Evolutionary conservation across 2,329 filamentous ascomycete species (phyloP), one percentile per base, ranked within the genome.

Genomic region (Elsinoe perseae): DNA sequence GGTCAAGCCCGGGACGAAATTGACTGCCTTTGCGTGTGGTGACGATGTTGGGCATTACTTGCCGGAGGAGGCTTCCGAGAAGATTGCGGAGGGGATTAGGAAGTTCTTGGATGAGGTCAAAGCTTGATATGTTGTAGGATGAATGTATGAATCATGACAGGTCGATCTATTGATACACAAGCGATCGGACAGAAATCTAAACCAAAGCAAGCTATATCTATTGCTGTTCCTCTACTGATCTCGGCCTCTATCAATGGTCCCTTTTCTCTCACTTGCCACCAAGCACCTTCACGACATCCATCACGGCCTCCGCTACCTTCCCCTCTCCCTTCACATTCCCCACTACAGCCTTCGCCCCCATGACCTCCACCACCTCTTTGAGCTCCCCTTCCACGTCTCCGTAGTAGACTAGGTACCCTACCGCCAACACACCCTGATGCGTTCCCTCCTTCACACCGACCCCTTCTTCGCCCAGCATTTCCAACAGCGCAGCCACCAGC

Each of bases 331-430:
- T 64, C 5, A 67, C 61, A 30, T 65, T 73, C 32, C 76, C 57
- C 1, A 95, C 75, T 0, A 80, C 83, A 2, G 80, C 80, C 28
- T 78, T 75, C 0, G 89, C 87, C 67, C 91, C 89, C 77, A 96
- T 80, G 0, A 83, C 85, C 56, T 81, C 80, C 61, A 90, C 78
- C n/a, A 95, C 71, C 67, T 95, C 89, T 9, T 84, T 76, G n/a
- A 96, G 68, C 62, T 91, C 87, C 0, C 90, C 87, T 27, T 86
- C 81, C 32, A 82, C 65, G 4, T 83, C 80, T 1, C 82, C 80
- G 59, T 81, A 82, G 66, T 91, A 95, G 0, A 85, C 77, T 23
- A 96, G 68, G 62, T 89, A 81, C 0, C 90, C 92, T 16, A 95
- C 69, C 1, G 86, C 86, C 14, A 90, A 75, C 30, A 95, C 64